Evolutionary conservation across 208 protist species (phyloP).

Genomic region (Polymyxa betae): DNA sequence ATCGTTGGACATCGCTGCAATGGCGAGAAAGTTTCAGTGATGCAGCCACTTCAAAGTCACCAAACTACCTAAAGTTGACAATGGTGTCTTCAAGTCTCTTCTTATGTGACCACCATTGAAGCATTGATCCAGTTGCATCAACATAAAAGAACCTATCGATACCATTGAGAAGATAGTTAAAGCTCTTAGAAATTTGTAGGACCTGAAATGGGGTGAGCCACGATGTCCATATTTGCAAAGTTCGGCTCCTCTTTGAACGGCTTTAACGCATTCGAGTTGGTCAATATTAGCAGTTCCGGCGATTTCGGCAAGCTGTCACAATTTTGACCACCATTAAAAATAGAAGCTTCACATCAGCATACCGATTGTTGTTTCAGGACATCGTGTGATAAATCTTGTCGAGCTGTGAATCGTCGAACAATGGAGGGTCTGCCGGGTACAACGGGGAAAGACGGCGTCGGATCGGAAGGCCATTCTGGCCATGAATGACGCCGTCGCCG

Average conservation of each 20-base stretch:
- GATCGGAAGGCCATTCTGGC: background rate
- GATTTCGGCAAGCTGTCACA: background rate
- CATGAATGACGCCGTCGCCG: background rate
- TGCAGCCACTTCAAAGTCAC: background rate
- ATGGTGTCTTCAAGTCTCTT: conserved; percentile 12
- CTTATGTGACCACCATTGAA: conserved; percentile 26
- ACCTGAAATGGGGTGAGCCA: conserved; percentile 17
- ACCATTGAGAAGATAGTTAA: background rate
- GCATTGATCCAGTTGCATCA: conserved; percentile 13
- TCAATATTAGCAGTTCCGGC: background rate
- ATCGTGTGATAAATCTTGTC: too few relatives aligned
- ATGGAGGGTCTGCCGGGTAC: background rate
- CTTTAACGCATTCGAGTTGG: background rate
- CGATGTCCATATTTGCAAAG: conserved; percentile 36
- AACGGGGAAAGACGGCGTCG: background rate
- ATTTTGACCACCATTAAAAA: background rate
- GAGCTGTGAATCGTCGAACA: background rate
- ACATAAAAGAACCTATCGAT: conserved; percentile 44
- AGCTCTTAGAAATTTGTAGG: background rate
- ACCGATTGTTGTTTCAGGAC: background rate
- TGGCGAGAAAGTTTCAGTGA: background rate
- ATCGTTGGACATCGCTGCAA: conserved; percentile 33
- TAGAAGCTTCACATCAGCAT: background rate
- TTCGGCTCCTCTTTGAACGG: conserved; percentile 19
- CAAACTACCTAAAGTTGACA: background rate